Percentiles rank a stretch among this genome's conserved stretches.
phyloP scores from a whole-genome alignment of 2,329 filamentous ascomycete species.

The Xylariales sp. region DNA sequence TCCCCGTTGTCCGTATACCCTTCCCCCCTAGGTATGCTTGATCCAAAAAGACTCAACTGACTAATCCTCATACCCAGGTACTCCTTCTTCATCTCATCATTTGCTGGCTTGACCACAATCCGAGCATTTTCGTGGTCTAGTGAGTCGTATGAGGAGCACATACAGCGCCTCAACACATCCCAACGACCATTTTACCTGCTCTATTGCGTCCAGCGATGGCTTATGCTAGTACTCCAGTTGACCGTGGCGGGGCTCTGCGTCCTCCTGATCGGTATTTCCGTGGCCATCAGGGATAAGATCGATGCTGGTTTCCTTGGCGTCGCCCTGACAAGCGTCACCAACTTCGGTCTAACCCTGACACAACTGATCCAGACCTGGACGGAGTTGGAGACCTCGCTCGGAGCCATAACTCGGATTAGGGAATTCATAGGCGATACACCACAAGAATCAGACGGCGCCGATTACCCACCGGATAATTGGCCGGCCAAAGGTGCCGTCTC shows the following conservation, averaged over 20 bases:
- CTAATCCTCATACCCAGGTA: no score
- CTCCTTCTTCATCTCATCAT: constrained; percentile 8
- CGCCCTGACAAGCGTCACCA: constrained; percentile 2
- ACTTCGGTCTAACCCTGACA: constrained; percentile 7
- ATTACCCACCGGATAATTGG: not conserved
- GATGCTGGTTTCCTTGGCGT: constrained; percentile 5
- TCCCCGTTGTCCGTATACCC: no score
- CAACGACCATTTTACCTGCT: constrained; percentile 6
- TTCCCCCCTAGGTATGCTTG: no score
- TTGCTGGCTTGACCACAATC: constrained; percentile 5
- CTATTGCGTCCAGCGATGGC: constrained; percentile 7
- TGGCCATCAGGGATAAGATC: not conserved
- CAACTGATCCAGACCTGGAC: constrained; percentile 6
- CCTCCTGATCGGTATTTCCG: constrained; percentile 3
- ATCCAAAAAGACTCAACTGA: no score
- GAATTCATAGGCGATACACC: constrained; percentile 3
- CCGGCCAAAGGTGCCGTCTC: not conserved
- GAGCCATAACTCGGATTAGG: constrained; percentile 7
- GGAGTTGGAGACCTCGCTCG: constrained; percentile 8
- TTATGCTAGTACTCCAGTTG: constrained; percentile 6
- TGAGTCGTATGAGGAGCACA: constrained; percentile 3
- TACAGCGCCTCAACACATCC: constrained; percentile 5
- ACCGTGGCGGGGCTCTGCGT: constrained; percentile 3
- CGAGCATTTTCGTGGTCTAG: constrained; percentile 2
- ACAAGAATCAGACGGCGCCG: constrained; percentile 1